These are phyloP conservation scores for Vararia minispora DNA, from an alignment of 768 basidiomycete species.

Conservation along the genomic window DNA sequence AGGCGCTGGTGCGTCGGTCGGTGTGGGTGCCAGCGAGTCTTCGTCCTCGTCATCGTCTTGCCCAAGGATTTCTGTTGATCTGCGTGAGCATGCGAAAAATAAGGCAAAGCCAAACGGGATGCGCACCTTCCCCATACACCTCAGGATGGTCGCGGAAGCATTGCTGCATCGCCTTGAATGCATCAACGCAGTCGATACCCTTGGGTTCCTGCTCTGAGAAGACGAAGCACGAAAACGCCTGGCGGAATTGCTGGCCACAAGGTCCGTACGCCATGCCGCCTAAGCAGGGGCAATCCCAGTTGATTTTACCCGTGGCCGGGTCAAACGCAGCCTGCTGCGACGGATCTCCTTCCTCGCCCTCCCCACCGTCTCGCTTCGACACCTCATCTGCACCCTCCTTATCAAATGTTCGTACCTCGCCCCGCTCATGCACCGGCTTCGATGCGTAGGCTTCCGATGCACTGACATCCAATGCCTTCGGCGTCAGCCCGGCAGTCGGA, in stretches of 20 bases:
- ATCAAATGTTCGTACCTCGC: too few species aligned
- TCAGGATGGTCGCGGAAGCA: constrained; percentile 97
- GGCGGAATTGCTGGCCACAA: constrained; percentile 86
- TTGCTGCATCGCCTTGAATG: constrained; percentile 94
- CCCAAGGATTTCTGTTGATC: constrained; percentile 9
- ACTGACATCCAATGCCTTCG: constrained; percentile 8
- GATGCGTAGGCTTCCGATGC: too few species aligned
- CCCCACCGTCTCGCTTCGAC: constrained; percentile 1
- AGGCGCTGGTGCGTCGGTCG: too few species aligned
- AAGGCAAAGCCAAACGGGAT: constrained; percentile 1
- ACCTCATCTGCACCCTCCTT: too few species aligned
- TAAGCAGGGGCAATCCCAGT: constrained; percentile 99
- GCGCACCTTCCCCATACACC: constrained; percentile 86
- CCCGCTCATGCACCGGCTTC: too few species aligned
- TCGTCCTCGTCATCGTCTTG: constrained; percentile 12
- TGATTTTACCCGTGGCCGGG: constrained; percentile 96
- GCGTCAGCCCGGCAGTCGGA: background rate
- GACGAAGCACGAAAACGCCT: constrained; percentile 95
- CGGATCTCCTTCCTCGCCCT: constrained; percentile 18
- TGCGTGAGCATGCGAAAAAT: background rate
- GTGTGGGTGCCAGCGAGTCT: too few species aligned
- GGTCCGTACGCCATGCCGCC: constrained; percentile 99
- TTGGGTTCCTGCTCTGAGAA: constrained; percentile 92
- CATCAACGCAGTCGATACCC: constrained; percentile 95
- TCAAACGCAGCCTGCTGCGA: constrained; percentile 60